Conservation (phyloP, 1,284 basidiomycete species). For the Golubevia pallescens region DNA sequence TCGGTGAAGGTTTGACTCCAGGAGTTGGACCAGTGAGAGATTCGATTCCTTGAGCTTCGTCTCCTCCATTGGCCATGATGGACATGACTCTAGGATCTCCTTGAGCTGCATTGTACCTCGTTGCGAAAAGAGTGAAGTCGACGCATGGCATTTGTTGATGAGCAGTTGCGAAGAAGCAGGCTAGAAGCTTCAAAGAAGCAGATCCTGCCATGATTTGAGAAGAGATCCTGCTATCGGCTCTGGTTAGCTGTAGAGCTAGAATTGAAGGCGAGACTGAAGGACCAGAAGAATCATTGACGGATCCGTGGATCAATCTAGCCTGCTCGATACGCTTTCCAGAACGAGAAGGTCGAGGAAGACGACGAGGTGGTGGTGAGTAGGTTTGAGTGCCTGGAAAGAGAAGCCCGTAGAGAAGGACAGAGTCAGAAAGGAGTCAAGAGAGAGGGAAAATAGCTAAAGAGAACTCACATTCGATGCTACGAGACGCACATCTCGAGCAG, state of each 20-base stretch:
- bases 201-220: slow-evolving; percentile 42
- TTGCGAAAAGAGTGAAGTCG: slow-evolving; percentile 44
- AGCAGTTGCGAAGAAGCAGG: slow-evolving; percentile 48
- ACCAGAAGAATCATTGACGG: background rate
- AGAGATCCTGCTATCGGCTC: background rate
- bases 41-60: slow-evolving; percentile 17
- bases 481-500: slow-evolving; percentile 14
- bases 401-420: too few species aligned
- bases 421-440: too few species aligned
- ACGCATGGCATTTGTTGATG: slow-evolving; percentile 49
- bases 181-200: slow-evolving; percentile 39
- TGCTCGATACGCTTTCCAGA: slow-evolving; percentile 60
- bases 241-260: too few species aligned
- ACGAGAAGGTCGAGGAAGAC: slow-evolving; percentile 51
- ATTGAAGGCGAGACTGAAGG: too few species aligned
- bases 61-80: slow-evolving; percentile 48
- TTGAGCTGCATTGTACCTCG: slow-evolving; percentile 45
- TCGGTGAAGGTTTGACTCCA: too few species aligned
- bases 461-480: too few species aligned
- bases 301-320: slow-evolving; percentile 50
- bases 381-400: slow-evolving; percentile 28
- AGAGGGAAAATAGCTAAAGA: too few species aligned
- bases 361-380: slow-evolving; percentile 36
- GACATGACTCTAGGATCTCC: slow-evolving; percentile 50
- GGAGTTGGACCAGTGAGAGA: too few species aligned